These are phyloP conservation scores for Solanum pennellii DNA, from an alignment of 257 asterid genomes.

Conservation along the genomic window DNA sequence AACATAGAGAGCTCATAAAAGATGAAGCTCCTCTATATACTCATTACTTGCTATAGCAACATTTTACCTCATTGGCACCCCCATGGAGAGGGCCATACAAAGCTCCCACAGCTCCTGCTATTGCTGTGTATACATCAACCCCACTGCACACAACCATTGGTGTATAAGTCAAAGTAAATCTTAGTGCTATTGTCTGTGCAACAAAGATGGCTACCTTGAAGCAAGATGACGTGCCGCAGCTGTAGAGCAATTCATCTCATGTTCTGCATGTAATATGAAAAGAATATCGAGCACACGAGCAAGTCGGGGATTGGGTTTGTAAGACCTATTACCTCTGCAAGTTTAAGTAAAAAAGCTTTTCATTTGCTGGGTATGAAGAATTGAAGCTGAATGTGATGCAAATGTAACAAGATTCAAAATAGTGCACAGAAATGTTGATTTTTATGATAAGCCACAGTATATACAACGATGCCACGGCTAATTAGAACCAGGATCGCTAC, in stretches of 20 bases:
- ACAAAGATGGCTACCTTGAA: conserved; percentile 51
- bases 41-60: not conserved
- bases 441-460: not conserved
- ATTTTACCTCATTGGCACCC: conserved; percentile 96
- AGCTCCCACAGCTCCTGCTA: conserved; percentile 99
- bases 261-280: conserved; percentile 93
- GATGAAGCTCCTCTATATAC: not conserved
- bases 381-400: not conserved
- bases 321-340: conserved; percentile 88
- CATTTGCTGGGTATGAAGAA: not conserved
- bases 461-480: not conserved
- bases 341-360: conserved; percentile 1
- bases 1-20: not conserved
- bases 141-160: conserved; percentile 52
- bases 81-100: conserved; percentile 99
- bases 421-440: not conserved
- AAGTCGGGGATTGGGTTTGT: conserved; percentile 90
- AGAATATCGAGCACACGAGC: conserved; percentile 96
- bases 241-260: conserved; percentile 99
- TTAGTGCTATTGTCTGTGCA: not conserved
- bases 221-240: conserved; percentile 99
- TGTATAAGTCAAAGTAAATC: not conserved
- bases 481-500: not conserved
- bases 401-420: not conserved
- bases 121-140: conserved; percentile 96